Conservation (phyloP, 1,139 yeast genomes). For the Suhomyces yuchorum region DNA sequence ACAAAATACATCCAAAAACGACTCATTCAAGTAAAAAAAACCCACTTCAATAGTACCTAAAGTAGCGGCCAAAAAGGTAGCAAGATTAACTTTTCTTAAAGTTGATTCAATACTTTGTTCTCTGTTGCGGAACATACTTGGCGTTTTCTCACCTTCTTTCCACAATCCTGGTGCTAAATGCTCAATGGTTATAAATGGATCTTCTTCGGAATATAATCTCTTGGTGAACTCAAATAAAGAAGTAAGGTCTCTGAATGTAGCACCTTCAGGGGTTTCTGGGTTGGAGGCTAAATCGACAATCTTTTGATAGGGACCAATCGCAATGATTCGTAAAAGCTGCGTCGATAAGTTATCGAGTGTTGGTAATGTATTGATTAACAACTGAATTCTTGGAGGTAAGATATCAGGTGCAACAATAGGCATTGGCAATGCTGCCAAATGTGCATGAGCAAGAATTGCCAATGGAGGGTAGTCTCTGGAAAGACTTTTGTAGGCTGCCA, state of each 20-base stretch:
- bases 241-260: slow-evolving; percentile 70
- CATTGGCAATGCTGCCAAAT: slow-evolving; percentile 59
- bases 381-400: slow-evolving; percentile 61
- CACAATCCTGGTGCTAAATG: slow-evolving; percentile 67
- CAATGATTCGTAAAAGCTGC: slow-evolving; percentile 68
- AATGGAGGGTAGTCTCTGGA: slow-evolving; percentile 43
- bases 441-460: slow-evolving; percentile 50
- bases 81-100: slow-evolving; percentile 78
- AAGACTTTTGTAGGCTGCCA: slow-evolving; percentile 47
- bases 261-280: slow-evolving; percentile 72
- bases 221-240: slow-evolving; percentile 76
- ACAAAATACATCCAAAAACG: slow-evolving; percentile 81
- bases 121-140: slow-evolving; percentile 56
- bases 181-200: slow-evolving; percentile 65
- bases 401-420: slow-evolving; percentile 57
- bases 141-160: slow-evolving; percentile 63
- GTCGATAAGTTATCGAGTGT: slow-evolving; percentile 74
- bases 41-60: slow-evolving; percentile 86
- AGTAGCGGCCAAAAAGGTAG: slow-evolving; percentile 84
- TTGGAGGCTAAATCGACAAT: slow-evolving; percentile 72
- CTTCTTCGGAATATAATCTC: slow-evolving; percentile 62
- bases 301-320: slow-evolving; percentile 71
- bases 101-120: slow-evolving; percentile 71
- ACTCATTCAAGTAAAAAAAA: slow-evolving; percentile 79
- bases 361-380: slow-evolving; percentile 66